A percentile compares a stretch with the other conserved stretches of the same genome.
Conservation (phyloP, 2,329 filamentous ascomycete species). For the Colletotrichum filicis region DNA sequence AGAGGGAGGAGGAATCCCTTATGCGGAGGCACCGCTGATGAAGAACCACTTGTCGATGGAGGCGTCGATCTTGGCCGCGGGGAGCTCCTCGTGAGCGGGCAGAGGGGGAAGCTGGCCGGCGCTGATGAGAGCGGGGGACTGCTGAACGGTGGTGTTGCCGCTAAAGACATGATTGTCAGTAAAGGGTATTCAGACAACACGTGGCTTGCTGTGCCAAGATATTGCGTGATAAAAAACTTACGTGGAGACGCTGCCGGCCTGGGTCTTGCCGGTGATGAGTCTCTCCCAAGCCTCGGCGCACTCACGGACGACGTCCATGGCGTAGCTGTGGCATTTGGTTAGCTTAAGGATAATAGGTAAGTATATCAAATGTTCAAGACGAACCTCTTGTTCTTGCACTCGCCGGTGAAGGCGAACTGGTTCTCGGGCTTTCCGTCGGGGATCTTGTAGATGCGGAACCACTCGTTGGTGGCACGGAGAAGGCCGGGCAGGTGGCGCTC, state of each 20-base stretch:
- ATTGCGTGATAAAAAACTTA: constrained; percentile 60
- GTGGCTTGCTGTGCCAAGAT: constrained; percentile 26
- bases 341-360: not conserved
- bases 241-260: constrained; percentile 82
- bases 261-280: constrained; percentile 90
- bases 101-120: constrained; percentile 79
- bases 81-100: constrained; percentile 81
- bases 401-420: constrained; percentile 99
- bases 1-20: constrained; percentile 46
- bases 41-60: constrained; percentile 99
- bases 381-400: constrained; percentile 99
- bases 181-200: constrained; percentile 19
- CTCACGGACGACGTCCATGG: constrained; percentile 94
- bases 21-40: constrained; percentile 95
- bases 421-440: constrained; percentile 99
- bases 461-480: constrained; percentile 97
- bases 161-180: constrained; percentile 59
- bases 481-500: constrained; percentile 98
- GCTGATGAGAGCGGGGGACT: constrained; percentile 79
- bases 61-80: constrained; percentile 89
- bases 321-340: constrained; percentile 69
- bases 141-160: constrained; percentile 80
- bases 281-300: constrained; percentile 98
- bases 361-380: too few species aligned
- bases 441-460: constrained; percentile 99